A percentile compares a stretch with the other conserved stretches of the same genome.
phyloP scores from a whole-genome alignment of 2,329 filamentous ascomycete species.

The Plenodomus lindquistii region DNA sequence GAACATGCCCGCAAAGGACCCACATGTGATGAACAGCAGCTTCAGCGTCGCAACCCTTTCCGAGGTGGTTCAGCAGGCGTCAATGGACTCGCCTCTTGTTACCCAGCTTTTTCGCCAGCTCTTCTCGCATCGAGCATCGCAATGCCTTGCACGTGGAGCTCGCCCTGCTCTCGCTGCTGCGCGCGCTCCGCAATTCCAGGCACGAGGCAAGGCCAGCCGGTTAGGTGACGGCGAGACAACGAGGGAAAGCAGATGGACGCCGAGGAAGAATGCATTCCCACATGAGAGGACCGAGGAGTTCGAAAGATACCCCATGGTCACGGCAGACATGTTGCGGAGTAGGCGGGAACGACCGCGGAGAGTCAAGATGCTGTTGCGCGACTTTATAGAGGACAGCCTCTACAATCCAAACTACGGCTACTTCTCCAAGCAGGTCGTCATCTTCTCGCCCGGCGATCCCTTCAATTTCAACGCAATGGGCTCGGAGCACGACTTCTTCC shows the following conservation, averaged over 20 bases:
- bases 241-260: slow-evolving; percentile 81
- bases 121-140: slow-evolving; percentile 71
- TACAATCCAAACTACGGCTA: slow-evolving; percentile 96
- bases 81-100: slow-evolving; percentile 82
- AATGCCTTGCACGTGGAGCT: slow-evolving; percentile 53
- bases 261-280: slow-evolving; percentile 74
- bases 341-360: slow-evolving; percentile 76
- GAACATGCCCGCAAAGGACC: slow-evolving; percentile 23
- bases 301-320: slow-evolving; percentile 79
- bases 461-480: slow-evolving; percentile 83
- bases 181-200: slow-evolving; percentile 31
- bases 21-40: slow-evolving; percentile 25
- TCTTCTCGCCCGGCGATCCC: slow-evolving; percentile 89
- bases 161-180: slow-evolving; percentile 45
- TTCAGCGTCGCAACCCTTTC: slow-evolving; percentile 15
- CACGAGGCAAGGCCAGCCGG: slow-evolving; percentile 36
- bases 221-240: slow-evolving; percentile 41
- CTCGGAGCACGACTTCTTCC: slow-evolving; percentile 85
- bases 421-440: slow-evolving; percentile 94
- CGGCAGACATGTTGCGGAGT: slow-evolving; percentile 73
- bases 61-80: slow-evolving; percentile 15
- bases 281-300: slow-evolving; percentile 81
- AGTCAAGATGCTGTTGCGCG: slow-evolving; percentile 95
- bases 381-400: slow-evolving; percentile 98
- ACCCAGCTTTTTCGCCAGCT: slow-evolving; percentile 82